These are phyloP conservation scores for Coleophoma crateriformis DNA, from an alignment of 2,329 filamentous ascomycete genomes.

Conservation along the genomic window DNA sequence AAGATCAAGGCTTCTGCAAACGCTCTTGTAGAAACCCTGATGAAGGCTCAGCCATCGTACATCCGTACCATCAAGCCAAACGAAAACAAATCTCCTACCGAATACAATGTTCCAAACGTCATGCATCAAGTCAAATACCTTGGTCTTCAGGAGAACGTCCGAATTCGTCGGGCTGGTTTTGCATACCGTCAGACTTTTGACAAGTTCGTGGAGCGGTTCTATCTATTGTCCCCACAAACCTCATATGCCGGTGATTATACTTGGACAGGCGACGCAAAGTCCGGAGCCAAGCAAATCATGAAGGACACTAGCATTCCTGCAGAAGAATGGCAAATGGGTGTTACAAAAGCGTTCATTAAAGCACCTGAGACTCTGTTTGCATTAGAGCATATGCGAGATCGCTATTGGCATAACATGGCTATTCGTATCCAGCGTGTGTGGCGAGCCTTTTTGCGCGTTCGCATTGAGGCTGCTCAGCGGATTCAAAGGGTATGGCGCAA, in stretches of 20 bases:
- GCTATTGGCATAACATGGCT: constrained; percentile 99
- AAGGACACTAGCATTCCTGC: constrained; percentile 93
- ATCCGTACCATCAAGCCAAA: constrained; percentile 99
- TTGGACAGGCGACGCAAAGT: constrained; percentile 83
- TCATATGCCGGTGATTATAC: constrained; percentile 97
- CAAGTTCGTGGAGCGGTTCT: constrained; percentile 97
- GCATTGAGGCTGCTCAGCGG: constrained; percentile 84
- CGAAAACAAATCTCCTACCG: constrained; percentile 92
- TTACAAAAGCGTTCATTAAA: constrained; percentile 97
- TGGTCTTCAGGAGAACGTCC: constrained; percentile 97
- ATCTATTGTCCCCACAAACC: constrained; percentile 86
- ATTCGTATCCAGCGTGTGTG: constrained; percentile 95
- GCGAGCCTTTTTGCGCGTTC: constrained; percentile 91
- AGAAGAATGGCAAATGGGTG: constrained; percentile 96
- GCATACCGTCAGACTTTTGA: constrained; percentile 96
- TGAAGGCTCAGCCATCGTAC: constrained; percentile 96
- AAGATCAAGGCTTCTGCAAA: constrained; percentile 95
- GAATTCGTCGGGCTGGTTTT: constrained; percentile 92
- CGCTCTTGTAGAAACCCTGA: constrained; percentile 86
- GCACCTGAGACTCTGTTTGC: constrained; percentile 96
- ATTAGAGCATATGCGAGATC: constrained; percentile 93
- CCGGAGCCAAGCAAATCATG: constrained; percentile 85
- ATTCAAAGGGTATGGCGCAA: constrained; percentile 96
- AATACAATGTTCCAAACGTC: constrained; percentile 89
- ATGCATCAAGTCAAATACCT: constrained; percentile 98